Evolutionary conservation across 2,329 filamentous ascomycete genomes (phyloP).

Genomic region (Spiromastix sp.): DNA sequence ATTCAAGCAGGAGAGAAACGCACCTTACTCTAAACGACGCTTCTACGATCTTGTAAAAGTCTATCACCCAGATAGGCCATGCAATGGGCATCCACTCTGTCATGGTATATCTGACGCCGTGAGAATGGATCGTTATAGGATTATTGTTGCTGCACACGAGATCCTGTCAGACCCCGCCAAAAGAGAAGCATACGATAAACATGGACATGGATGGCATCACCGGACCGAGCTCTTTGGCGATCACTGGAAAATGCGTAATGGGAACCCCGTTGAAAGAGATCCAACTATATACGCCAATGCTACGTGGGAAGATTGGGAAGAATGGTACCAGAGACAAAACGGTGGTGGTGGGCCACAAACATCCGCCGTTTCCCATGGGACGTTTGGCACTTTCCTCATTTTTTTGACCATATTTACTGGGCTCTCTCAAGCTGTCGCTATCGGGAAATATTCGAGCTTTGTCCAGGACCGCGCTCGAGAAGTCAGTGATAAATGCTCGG

Average conservation of each 20-base stretch:
- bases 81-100: constrained; percentile 31
- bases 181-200: constrained; percentile 70
- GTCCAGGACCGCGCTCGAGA: constrained; percentile 58
- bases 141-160: constrained; percentile 78
- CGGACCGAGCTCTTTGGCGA: constrained; percentile 16
- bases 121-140: constrained; percentile 78
- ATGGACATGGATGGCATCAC: constrained; percentile 68
- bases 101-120: constrained; percentile 46
- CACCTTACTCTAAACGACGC: constrained; percentile 67
- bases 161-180: constrained; percentile 74
- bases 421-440: constrained; percentile 61
- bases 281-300: constrained; percentile 58
- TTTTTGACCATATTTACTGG: constrained; percentile 59
- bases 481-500: constrained; percentile 55
- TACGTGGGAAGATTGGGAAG: constrained; percentile 97
- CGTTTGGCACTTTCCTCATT: constrained; percentile 65
- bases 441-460: constrained; percentile 50
- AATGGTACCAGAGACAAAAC: constrained; percentile 53
- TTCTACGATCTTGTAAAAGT: constrained; percentile 92
- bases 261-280: constrained; percentile 27
- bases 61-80: constrained; percentile 76
- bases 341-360: constrained; percentile 5
- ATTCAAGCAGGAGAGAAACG: constrained; percentile 51
- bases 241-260: constrained; percentile 19
- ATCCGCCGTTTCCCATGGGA: constrained; percentile 57